Conservation (phyloP, 2,329 filamentous ascomycete species). For the Cadophora sp. region DNA sequence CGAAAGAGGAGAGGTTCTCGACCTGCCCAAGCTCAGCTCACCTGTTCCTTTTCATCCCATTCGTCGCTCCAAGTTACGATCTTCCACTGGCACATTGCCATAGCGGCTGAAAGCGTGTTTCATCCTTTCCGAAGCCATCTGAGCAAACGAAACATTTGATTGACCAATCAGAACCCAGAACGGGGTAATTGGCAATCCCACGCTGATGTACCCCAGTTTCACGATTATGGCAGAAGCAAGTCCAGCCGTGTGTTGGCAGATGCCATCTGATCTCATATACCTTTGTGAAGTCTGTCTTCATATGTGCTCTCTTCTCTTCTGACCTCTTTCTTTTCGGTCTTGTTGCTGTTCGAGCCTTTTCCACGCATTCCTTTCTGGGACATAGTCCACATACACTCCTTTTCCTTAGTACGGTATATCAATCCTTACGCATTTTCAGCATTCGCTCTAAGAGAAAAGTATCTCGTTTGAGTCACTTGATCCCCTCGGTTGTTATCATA, state of each 20-base stretch:
- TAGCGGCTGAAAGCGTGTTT: conserved; percentile 10
- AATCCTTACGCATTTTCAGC: neutral
- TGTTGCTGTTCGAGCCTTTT: neutral
- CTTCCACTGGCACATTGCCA: neutral
- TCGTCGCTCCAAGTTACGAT: conserved; percentile 2
- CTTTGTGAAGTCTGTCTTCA: neutral
- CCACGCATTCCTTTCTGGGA: conserved; percentile 8
- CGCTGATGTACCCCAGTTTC: neutral
- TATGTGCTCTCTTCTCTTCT: neutral
- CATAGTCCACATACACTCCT: neutral
- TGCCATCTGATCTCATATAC: conserved; percentile 10
- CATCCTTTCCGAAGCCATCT: conserved; percentile 8
- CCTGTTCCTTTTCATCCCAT: conserved; percentile 2
- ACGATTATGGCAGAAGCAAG: conserved; percentile 9
- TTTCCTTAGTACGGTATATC: neutral
- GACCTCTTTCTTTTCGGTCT: neutral
- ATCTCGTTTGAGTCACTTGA: neutral
- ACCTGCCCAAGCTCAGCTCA: neutral
- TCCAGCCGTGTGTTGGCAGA: neutral
- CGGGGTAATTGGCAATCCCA: conserved; percentile 1
- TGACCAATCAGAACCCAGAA: conserved; percentile 1
- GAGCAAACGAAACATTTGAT: conserved; percentile 8
- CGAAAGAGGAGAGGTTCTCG: neutral
- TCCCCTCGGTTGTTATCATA: neutral
- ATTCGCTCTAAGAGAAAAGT: neutral